phyloP scores from a whole-genome alignment of 257 asterid species.

The Solanum etuberosum region DNA sequence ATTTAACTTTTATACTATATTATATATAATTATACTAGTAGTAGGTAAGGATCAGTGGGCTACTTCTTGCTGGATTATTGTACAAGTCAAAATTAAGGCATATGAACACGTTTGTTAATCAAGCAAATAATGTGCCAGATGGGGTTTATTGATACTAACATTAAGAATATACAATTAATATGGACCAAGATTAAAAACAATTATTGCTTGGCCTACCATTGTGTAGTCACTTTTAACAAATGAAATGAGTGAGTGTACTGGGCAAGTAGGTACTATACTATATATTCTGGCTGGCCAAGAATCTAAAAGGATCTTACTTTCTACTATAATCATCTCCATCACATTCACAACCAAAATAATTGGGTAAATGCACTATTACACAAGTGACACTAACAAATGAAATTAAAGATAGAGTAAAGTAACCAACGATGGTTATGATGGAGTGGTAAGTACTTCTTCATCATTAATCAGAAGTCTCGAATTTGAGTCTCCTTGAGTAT shows the following conservation, averaged over 20 bases:
- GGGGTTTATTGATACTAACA: not conserved
- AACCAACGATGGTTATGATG: not conserved
- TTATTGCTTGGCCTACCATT: not conserved
- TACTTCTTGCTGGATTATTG: not conserved
- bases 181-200: not conserved
- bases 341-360: not conserved
- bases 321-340: not conserved
- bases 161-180: not conserved
- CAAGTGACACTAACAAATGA: not conserved
- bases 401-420: not conserved
- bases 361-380: not conserved
- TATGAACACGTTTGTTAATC: not conserved
- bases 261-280: not conserved
- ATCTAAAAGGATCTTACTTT: not conserved
- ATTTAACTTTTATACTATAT: not conserved
- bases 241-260: not conserved
- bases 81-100: not conserved
- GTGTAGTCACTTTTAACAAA: not conserved
- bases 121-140: not conserved
- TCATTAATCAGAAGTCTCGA: fast-evolving
- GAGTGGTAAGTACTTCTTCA: no score
- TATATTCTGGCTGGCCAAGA: not conserved
- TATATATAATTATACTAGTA: not conserved
- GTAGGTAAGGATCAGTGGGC: not conserved
- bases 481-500: no score